Conservation (phyloP, 2,329 filamentous ascomycete genomes). For the Eutypella sp. region DNA sequence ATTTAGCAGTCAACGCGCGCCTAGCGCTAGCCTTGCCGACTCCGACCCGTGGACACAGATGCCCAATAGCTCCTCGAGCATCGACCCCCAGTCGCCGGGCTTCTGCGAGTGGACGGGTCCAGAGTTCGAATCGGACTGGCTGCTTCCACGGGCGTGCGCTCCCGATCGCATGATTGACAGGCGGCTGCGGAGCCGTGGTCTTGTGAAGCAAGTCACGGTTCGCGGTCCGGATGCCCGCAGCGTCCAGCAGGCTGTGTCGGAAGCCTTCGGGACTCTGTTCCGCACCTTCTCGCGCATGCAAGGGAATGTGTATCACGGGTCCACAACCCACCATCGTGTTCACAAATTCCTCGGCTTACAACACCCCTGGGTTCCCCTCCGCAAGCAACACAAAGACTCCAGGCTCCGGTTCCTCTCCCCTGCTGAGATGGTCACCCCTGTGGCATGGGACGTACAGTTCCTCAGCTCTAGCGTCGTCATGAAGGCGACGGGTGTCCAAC, state of each 20-base stretch:
- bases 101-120: constrained; percentile 43
- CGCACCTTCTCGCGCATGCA: constrained; percentile 36
- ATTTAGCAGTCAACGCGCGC: constrained; percentile 36
- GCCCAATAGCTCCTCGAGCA: constrained; percentile 39
- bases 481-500: constrained; percentile 58
- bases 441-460: constrained; percentile 67
- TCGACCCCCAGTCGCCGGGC: constrained; percentile 44
- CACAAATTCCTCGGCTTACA: constrained; percentile 55
- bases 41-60: constrained; percentile 52
- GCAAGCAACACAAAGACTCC: constrained; percentile 71
- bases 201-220: constrained; percentile 61
- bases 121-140: constrained; percentile 51
- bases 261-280: constrained; percentile 57
- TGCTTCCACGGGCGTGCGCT: constrained; percentile 64
- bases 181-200: constrained; percentile 68
- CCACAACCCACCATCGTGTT: constrained; percentile 29
- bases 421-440: constrained; percentile 67
- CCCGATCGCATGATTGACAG: constrained; percentile 59
- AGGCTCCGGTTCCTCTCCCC: constrained; percentile 65
- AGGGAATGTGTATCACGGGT: constrained; percentile 25
- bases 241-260: constrained; percentile 57
- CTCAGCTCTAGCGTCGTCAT: constrained; percentile 67
- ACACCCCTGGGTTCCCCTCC: constrained; percentile 68
- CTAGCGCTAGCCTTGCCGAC: constrained; percentile 24
- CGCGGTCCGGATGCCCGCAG: constrained; percentile 61